Evolutionary conservation across 2,329 filamentous ascomycete genomes (phyloP).

Genomic region (Zymoseptoria crescenta): DNA sequence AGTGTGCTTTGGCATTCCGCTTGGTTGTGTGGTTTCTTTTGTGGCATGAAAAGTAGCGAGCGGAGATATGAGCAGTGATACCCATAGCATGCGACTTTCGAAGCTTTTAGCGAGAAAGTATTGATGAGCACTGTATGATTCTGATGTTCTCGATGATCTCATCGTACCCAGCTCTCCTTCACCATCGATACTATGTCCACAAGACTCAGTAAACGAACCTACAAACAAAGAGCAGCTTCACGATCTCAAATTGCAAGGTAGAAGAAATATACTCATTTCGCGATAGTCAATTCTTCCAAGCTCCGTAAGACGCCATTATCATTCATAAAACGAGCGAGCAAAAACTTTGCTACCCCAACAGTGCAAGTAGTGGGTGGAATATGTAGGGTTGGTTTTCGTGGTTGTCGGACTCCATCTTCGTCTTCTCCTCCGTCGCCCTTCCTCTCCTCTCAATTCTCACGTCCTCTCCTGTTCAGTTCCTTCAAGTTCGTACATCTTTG

Average conservation of each 20-base stretch:
- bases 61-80: conserved; percentile 14
- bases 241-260: not conserved
- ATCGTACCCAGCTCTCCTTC: not conserved
- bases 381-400: conserved; percentile 1
- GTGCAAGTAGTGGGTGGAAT: conserved; percentile 3
- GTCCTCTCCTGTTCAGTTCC: conserved; percentile 5
- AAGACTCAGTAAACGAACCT: not conserved
- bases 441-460: conserved; percentile 1
- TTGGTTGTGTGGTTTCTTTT: not conserved
- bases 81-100: conserved; percentile 13
- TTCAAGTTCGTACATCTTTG: conserved; percentile 9
- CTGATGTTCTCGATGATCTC: not conserved
- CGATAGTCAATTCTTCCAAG: conserved; percentile 6
- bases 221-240: not conserved
- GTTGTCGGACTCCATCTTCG: not conserved
- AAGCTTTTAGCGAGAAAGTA: not conserved
- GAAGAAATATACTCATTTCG: not conserved
- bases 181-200: not conserved
- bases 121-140: not conserved
- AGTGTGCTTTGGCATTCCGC: not conserved
- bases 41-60: not conserved
- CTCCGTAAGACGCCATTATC: conserved; percentile 17
- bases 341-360: conserved; percentile 4
- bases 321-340: conserved; percentile 13
- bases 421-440: not conserved